phyloP scores from a whole-genome alignment of 768 basidiomycete species.

The Pisolithus sp. region DNA sequence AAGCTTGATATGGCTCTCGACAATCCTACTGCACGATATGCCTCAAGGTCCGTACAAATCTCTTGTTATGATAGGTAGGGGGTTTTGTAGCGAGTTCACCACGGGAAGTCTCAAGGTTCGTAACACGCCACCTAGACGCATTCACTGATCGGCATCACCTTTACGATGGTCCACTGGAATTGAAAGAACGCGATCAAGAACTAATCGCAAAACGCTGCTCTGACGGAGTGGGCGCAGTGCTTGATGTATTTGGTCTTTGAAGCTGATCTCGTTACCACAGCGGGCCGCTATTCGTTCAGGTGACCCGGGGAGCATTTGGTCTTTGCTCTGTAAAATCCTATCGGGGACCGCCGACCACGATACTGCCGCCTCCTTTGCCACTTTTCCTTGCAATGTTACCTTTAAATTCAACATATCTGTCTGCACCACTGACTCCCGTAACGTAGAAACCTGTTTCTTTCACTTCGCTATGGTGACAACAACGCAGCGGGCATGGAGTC shows the following conservation, averaged over 20 bases:
- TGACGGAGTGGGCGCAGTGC: conserved; percentile 45
- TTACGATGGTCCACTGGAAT: conserved; percentile 27
- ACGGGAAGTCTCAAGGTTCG: conserved; percentile 55
- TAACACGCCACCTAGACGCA: conserved; percentile 42
- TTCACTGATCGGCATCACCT: conserved; percentile 41
- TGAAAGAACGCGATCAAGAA: conserved; percentile 43
- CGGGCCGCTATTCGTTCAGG: conserved; percentile 52
- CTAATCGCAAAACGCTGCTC: conserved; percentile 48
- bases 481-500: conserved; percentile 33
- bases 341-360: conserved; percentile 51
- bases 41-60: conserved; percentile 48
- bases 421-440: conserved; percentile 32
- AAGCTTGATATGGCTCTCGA: conserved; percentile 43
- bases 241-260: neutral
- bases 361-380: conserved; percentile 35
- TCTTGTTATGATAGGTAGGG: neutral
- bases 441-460: conserved; percentile 55
- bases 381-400: conserved; percentile 51
- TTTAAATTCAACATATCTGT: conserved; percentile 52
- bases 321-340: conserved; percentile 49
- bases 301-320: conserved; percentile 59
- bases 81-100: conserved; percentile 4
- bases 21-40: conserved; percentile 46
- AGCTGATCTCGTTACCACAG: conserved; percentile 30
- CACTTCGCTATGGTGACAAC: conserved; percentile 63